Base-by-base conservation (phyloP, 2,329 filamentous ascomycete species). In the Botrytis medusae region DNA sequence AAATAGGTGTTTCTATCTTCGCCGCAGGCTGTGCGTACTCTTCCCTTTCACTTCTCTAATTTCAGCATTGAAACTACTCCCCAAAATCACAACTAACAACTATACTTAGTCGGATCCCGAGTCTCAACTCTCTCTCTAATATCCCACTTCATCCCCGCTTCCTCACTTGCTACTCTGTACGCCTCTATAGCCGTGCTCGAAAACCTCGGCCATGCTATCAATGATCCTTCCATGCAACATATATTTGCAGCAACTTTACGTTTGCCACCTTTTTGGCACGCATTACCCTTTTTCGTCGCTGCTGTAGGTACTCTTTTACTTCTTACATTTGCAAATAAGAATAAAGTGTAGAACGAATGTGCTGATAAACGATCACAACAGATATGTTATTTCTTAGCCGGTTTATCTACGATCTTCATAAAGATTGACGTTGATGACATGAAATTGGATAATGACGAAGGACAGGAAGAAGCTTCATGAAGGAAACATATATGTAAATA, bases 261-360 rank as follows among this genome's bases (percentile, higher is more conserved):
- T 42, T 42, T 79, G 5, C 51, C 75, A 7, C 34, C 74, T 14
- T 74, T 77, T 46, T 81, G 79, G 79, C 74, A 75, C 29, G 78
- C 77, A 5, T 65, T 78, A 40, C 78, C 79, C 6, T 81, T 81
- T 61, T 81, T 80, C 67, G 75, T 80, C 48, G 79, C 73, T 60
- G 73, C 79, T 70, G 80, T 81, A 63, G 77, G 80, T 78, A 61
- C 32, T 25, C 12, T n/a, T 34, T 32, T 22, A 14, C 14, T 22
- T 10, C 6, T 25, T 25, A 14, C 5, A 9, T 2, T 29, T 69
- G 10, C 18, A 42, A 12, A 9, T 5, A 2, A 8, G 25, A 16
- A 16, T 1, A 20, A 42, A 8, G 5, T 29, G 2, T 54, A 8
- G n/a, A 14, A 25, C 34, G 22, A 32, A 34, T 8, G 6, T 65